Conservation (phyloP, 352 stramenopile species). For the Globisporangium heterothallicum region DNA sequence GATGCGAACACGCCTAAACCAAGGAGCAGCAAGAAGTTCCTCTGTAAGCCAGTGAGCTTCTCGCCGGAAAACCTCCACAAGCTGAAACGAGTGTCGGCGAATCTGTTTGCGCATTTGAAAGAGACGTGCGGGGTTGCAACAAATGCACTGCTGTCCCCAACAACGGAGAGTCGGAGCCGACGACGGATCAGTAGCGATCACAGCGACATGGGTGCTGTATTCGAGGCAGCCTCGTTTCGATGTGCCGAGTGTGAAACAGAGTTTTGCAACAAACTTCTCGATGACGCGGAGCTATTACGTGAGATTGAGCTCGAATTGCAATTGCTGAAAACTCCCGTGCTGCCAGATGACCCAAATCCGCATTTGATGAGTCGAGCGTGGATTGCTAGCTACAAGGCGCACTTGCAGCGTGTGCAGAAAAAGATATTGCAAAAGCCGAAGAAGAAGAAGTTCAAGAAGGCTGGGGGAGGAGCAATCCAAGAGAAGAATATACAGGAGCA, state of each 20-base stretch:
- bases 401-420: slow-evolving; percentile 48
- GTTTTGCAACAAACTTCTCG: slow-evolving; percentile 46
- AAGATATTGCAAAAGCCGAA: slow-evolving; percentile 26
- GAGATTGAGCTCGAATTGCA: slow-evolving; percentile 39
- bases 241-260: slow-evolving; percentile 39
- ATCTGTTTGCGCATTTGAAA: slow-evolving; percentile 39
- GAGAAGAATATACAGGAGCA: slow-evolving; percentile 7
- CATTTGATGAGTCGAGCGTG: slow-evolving; percentile 67
- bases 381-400: slow-evolving; percentile 67
- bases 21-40: neutral
- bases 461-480: slow-evolving; percentile 13
- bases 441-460: slow-evolving; percentile 17
- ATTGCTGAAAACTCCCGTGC: slow-evolving; percentile 41
- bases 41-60: slow-evolving; percentile 20
- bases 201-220: slow-evolving; percentile 16
- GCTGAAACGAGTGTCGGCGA: slow-evolving; percentile 57
- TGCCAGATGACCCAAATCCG: slow-evolving; percentile 16
- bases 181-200: slow-evolving; percentile 10
- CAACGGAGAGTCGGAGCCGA: neutral
- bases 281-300: slow-evolving; percentile 46
- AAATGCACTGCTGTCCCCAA: slow-evolving; percentile 6
- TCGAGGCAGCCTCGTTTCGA: slow-evolving; percentile 37
- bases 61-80: slow-evolving; percentile 41
- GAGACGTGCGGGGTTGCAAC: slow-evolving; percentile 27
- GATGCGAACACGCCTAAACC: slow-evolving; percentile 4